Evolutionary conservation across 139 green algal genomes (phyloP), one percentile per base, ranked within the genome.

Genomic region (Coccomyxa sp.): DNA sequence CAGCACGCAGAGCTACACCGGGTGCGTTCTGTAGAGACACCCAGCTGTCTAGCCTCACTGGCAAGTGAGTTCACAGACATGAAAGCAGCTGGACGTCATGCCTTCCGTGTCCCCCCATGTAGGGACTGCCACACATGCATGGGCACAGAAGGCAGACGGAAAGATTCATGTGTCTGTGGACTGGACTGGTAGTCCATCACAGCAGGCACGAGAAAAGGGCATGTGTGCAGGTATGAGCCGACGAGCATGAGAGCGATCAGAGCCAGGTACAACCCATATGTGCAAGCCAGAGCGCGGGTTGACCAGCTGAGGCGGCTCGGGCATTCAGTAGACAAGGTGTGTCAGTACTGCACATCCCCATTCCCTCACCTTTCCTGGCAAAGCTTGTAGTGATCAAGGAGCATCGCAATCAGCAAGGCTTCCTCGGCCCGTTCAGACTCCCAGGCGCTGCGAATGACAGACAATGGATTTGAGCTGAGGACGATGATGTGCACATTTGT

Each of bases 181-280:
- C n/a, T n/a, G n/a, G n/a, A n/a, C n/a, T n/a, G n/a, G n/a, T n/a
- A n/a, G n/a, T n/a, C n/a, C n/a, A n/a, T n/a, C n/a, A n/a, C n/a
- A n/a, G n/a, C n/a, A n/a, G n/a, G n/a, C n/a, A n/a, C n/a, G n/a
- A n/a, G n/a, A n/a, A n/a, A n/a, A n/a, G n/a, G n/a, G n/a, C n/a
- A n/a, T n/a, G n/a, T n/a, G n/a, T n/a, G n/a, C n/a, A n/a, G n/a
- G n/a, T 99, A 99, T 78, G 96, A 99, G 83, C 96, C 96, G 18
- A 99, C 96, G 35, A 94, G 84, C 79, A 99, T 99, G 96, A 85
- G 96, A 2, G 96, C 96, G 39, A 99, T 99, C 58, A 85, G 96
- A 5, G 96, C 96, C 10, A 87, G 96, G 39, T 99, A 97, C 84
- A 93, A 97, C 86, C 94, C 95, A 4, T 98, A 98, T 79, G 91